Percentiles rank a stretch among this genome's conserved stretches.
These are phyloP conservation scores for Phytopythium sindhum DNA, from an alignment of 352 stramenopile genomes.

Conservation along the genomic window DNA sequence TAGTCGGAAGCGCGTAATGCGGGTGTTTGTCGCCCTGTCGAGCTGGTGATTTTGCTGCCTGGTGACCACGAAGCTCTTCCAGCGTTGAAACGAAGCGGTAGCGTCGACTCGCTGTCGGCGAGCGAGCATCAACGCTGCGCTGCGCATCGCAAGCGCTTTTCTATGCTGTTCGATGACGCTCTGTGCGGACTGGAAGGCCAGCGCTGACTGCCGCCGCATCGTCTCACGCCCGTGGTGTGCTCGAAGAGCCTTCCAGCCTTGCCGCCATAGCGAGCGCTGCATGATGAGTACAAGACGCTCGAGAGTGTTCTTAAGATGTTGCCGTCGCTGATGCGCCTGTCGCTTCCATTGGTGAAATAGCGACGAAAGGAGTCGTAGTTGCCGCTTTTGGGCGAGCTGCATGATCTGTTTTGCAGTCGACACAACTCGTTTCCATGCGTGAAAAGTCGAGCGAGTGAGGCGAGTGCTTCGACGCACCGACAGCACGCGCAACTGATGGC, in stretches of 20 bases:
- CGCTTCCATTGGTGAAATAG: not conserved
- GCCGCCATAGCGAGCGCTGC: not conserved
- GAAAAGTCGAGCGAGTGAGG: not conserved
- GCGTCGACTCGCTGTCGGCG: constrained; percentile 2
- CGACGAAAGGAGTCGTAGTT: not conserved
- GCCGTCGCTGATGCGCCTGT: not conserved
- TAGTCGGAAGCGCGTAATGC: constrained; percentile 1
- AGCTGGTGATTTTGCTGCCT: not conserved
- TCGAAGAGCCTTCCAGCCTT: not conserved
- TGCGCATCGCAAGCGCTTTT: constrained; percentile 3
- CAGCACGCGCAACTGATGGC: not conserved
- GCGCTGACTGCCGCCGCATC: constrained; percentile 4
- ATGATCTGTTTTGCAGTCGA: not conserved
- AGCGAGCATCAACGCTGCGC: constrained; percentile 3
- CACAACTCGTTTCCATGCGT: not conserved
- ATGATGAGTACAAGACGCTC: not conserved
- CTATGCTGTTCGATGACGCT: constrained; percentile 3
- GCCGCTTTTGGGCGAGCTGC: not conserved
- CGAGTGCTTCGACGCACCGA: not conserved
- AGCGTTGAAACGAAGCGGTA: constrained; percentile 6
- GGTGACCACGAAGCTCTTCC: not conserved
- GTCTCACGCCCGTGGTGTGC: not conserved
- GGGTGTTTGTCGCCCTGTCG: not conserved
- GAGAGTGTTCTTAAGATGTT: not conserved
- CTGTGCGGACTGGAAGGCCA: constrained; percentile 7